Percentiles rank a stretch among this genome's conserved stretches.
Conservation (phyloP, 805 yeast genomes). For the Starmerella khaoyaiensis region DNA sequence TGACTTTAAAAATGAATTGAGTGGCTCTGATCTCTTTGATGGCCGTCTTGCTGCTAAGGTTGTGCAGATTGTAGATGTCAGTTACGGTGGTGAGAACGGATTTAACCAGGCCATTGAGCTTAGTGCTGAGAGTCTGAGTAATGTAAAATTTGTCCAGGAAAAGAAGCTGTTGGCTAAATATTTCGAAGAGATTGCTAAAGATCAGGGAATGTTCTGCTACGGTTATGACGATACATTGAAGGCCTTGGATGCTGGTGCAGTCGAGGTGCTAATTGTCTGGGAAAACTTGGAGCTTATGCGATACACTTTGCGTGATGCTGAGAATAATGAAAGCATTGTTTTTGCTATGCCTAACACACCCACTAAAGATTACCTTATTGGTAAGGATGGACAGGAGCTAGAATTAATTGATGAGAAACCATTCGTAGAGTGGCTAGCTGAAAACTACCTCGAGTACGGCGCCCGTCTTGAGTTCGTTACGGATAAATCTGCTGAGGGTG, state of each 20-base stretch:
- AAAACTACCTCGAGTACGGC: constrained; percentile 86
- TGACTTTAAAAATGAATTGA: constrained; percentile 91
- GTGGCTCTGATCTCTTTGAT: constrained; percentile 88
- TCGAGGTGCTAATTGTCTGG: constrained; percentile 82
- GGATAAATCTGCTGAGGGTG: constrained; percentile 95
- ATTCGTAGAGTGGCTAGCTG: constrained; percentile 95
- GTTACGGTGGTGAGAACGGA: constrained; percentile 99
- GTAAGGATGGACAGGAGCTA: constrained; percentile 87
- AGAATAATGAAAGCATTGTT: constrained; percentile 61
- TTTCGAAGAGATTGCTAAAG: constrained; percentile 96
- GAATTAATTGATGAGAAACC: constrained; percentile 76
- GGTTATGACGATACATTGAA: constrained; percentile 94
- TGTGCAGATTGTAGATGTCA: constrained; percentile 86
- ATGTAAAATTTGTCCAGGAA: constrained; percentile 96
- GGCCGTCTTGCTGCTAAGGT: constrained; percentile 75
- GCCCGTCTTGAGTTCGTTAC: constrained; percentile 93
- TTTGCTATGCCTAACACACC: constrained; percentile 61
- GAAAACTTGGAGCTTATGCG: constrained; percentile 82
- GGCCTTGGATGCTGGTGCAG: constrained; percentile 92
- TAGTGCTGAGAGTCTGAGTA: constrained; percentile 91
- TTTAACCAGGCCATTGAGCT: constrained; percentile 98
- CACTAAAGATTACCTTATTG: constrained; percentile 63
- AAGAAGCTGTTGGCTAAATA: constrained; percentile 84
- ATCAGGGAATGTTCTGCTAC: constrained; percentile 93
- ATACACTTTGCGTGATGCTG: constrained; percentile 70